These are phyloP conservation scores for Immersiporthe knoxdaviesiana DNA, from an alignment of 2,329 filamentous ascomycete species.

Conservation along the genomic window DNA sequence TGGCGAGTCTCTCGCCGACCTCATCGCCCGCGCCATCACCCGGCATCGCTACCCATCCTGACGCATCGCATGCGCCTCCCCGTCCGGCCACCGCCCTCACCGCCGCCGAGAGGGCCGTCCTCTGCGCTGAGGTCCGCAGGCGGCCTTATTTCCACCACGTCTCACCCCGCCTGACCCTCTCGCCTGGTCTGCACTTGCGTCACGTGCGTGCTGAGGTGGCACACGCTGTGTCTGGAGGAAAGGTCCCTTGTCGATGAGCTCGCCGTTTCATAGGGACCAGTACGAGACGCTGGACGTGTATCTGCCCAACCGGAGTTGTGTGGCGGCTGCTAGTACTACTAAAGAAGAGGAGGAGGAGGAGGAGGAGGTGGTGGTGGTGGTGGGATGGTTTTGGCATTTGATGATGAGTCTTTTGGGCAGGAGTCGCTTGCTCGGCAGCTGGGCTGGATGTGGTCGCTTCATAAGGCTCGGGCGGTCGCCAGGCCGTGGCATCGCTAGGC, in stretches of 20 bases:
- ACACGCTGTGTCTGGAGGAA: conserved; percentile 53
- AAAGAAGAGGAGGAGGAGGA: conserved; percentile 37
- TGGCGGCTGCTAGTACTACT: too few species aligned
- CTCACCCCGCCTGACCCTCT: conserved; percentile 47
- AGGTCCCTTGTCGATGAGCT: conserved; percentile 55
- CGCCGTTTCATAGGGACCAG: conserved; percentile 59
- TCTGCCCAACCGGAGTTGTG: conserved; percentile 55
- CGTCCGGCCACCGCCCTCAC: conserved; percentile 46
- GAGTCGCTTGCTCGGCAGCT: neutral
- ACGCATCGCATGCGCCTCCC: conserved; percentile 56
- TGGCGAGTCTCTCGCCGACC: conserved; percentile 25
- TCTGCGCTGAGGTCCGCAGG: conserved; percentile 51
- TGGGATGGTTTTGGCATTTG: neutral
- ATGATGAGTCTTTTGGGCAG: too few species aligned
- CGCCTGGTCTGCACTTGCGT: conserved; percentile 58
- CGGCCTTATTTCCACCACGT: conserved; percentile 60
- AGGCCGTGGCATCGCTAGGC: neutral
- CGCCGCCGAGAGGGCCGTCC: conserved; percentile 39
- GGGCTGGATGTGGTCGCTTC: neutral
- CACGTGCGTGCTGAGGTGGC: conserved; percentile 60
- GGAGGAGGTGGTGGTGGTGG: neutral
- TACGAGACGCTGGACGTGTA: conserved; percentile 64
- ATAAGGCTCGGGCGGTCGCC: neutral
- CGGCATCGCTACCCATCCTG: conserved; percentile 53
- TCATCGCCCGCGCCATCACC: conserved; percentile 48